A percentile compares a stretch with the other conserved stretches of the same genome.
Conservation (phyloP, 108 stramenopile species). For the Stephanodiscus minutulus region DNA sequence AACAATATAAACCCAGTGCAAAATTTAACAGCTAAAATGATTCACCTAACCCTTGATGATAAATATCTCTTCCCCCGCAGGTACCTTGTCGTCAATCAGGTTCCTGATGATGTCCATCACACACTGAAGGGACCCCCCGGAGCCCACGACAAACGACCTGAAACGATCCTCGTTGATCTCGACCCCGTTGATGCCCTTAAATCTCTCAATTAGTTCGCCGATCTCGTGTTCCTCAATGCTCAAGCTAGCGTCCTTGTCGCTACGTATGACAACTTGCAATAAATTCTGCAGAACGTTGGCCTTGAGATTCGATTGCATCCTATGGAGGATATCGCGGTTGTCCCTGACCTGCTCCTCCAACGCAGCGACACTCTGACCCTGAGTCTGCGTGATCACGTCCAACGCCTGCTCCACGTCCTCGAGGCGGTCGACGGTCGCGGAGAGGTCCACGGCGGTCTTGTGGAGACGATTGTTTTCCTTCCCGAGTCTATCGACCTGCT, state of each 20-base stretch:
- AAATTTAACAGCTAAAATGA: background rate
- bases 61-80: conserved; percentile 58
- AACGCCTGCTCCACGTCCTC: conserved; percentile 47
- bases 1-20: background rate
- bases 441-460: conserved; percentile 43
- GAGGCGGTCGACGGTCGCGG: conserved; percentile 44
- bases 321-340: conserved; percentile 49
- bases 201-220: conserved; percentile 37
- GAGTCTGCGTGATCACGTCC: conserved; percentile 48
- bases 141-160: conserved; percentile 41
- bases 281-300: conserved; percentile 56
- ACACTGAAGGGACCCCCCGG: conserved; percentile 50
- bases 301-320: conserved; percentile 54
- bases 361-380: conserved; percentile 45
- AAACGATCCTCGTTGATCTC: conserved; percentile 58
- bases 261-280: conserved; percentile 52
- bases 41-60: conserved; percentile 39
- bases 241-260: conserved; percentile 51
- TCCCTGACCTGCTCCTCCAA: conserved; percentile 53
- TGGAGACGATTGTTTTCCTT: conserved; percentile 40
- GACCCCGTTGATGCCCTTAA: conserved; percentile 54
- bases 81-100: conserved; percentile 54
- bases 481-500: conserved; percentile 43
- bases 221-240: conserved; percentile 57
- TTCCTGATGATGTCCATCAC: conserved; percentile 79